A percentile compares a stretch with the other conserved stretches of the same genome.
Conservation (phyloP, 2,329 filamentous ascomycete genomes). For the Neofusicoccum umdonicola region DNA sequence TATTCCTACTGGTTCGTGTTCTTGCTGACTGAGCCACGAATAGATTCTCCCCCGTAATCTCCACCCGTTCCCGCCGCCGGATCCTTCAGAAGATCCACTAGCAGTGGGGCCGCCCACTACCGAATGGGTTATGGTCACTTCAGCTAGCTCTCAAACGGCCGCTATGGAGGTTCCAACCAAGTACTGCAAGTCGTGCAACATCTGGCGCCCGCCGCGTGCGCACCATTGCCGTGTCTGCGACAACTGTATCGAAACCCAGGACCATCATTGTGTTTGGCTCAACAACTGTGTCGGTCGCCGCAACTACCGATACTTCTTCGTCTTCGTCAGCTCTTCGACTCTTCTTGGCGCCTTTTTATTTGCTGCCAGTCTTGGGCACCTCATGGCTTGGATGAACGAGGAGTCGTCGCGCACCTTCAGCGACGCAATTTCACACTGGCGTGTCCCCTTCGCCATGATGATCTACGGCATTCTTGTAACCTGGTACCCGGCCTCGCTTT, state of each 20-base stretch:
- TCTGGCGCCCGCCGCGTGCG: constrained; percentile 92
- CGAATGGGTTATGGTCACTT: constrained; percentile 90
- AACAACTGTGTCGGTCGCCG: constrained; percentile 97
- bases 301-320: constrained; percentile 97
- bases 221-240: constrained; percentile 97
- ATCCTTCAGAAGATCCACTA: constrained; percentile 76
- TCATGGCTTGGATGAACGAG: constrained; percentile 67
- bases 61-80: constrained; percentile 77
- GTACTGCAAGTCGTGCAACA: constrained; percentile 95
- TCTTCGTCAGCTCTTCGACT: constrained; percentile 79
- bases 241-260: constrained; percentile 94
- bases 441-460: constrained; percentile 83
- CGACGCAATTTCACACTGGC: constrained; percentile 65
- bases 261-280: constrained; percentile 98
- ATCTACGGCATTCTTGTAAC: constrained; percentile 75
- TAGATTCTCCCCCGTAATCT: constrained; percentile 91
- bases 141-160: constrained; percentile 68
- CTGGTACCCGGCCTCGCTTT: constrained; percentile 79
- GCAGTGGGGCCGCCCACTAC: constrained; percentile 80
- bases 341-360: constrained; percentile 74
- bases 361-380: constrained; percentile 74
- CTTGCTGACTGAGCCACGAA: constrained; percentile 4
- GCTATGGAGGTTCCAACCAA: constrained; percentile 98
- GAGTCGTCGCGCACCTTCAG: constrained; percentile 65
- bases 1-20: not conserved